These are phyloP conservation scores for Grosmannia clavigera DNA, from an alignment of 2,329 filamentous ascomycete species.

Conservation along the genomic window DNA sequence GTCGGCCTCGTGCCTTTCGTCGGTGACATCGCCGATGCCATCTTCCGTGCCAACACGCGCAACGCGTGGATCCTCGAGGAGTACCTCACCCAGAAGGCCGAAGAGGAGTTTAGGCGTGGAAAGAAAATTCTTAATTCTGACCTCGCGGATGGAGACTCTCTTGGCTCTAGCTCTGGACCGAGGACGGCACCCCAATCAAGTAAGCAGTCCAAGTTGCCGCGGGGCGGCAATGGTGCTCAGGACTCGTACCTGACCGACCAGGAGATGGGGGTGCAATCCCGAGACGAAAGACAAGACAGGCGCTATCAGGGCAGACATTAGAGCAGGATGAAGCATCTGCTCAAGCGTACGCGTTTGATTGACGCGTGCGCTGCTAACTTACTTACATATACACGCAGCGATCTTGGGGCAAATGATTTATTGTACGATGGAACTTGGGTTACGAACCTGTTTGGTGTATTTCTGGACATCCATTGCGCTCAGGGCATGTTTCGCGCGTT, in stretches of 20 bases:
- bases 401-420: not conserved
- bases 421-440: not conserved
- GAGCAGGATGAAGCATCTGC: not conserved
- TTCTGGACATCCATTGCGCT: not conserved
- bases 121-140: not conserved
- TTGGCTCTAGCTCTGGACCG: not conserved
- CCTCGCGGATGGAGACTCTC: not conserved
- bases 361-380: not conserved
- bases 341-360: too few relatives aligned
- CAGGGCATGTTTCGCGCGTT: not conserved
- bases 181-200: not conserved
- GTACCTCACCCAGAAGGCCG: conserved; percentile 55
- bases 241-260: not conserved
- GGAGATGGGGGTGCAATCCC: not conserved
- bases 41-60: conserved; percentile 63
- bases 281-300: not conserved
- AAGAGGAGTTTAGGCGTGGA: conserved; percentile 27
- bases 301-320: not conserved
- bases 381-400: not conserved
- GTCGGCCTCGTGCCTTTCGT: conserved; percentile 64
- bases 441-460: not conserved
- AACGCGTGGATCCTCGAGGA: conserved; percentile 47
- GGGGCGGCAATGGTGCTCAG: not conserved
- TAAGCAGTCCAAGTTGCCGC: not conserved
- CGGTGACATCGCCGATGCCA: conserved; percentile 63